These are phyloP conservation scores for Mycena pura DNA, from an alignment of 768 basidiomycete species.

Conservation along the genomic window DNA sequence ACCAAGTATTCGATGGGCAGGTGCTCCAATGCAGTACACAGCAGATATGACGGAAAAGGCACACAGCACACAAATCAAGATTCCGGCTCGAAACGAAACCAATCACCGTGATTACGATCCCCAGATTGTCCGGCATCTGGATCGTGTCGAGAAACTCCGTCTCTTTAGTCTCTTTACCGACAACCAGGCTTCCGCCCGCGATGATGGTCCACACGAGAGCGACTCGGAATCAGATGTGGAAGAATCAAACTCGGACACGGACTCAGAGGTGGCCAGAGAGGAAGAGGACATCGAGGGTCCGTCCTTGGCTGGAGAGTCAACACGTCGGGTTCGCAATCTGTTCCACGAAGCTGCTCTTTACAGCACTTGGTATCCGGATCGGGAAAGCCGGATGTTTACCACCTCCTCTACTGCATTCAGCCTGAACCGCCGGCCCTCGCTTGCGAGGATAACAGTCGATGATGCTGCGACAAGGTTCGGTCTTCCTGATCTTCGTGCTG, in stretches of 20 bases:
- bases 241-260: background rate
- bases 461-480: slow-evolving; percentile 27
- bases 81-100: slow-evolving; percentile 32
- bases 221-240: background rate
- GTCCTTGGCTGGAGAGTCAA: background rate
- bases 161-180: slow-evolving; percentile 36
- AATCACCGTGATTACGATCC: slow-evolving; percentile 43
- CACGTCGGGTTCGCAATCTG: slow-evolving; percentile 8
- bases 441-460: slow-evolving; percentile 29
- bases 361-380: background rate
- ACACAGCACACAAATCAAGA: slow-evolving; percentile 41
- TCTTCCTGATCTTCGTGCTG: slow-evolving; percentile 35
- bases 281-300: background rate
- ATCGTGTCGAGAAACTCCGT: slow-evolving; percentile 38
- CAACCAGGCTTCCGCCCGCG: slow-evolving; percentile 14
- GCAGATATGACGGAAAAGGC: slow-evolving; percentile 42
- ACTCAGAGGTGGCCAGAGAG: too few relatives aligned
- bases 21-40: slow-evolving; percentile 42
- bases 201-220: slow-evolving; percentile 4
- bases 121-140: slow-evolving; percentile 42
- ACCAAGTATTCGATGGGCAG: slow-evolving; percentile 34
- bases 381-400: slow-evolving; percentile 22
- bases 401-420: slow-evolving; percentile 29
- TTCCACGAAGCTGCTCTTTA: slow-evolving; percentile 9
- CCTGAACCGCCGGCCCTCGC: slow-evolving; percentile 29